Conservation (phyloP, 805 yeast species). For the Wickerhamiella azymoides region DNA sequence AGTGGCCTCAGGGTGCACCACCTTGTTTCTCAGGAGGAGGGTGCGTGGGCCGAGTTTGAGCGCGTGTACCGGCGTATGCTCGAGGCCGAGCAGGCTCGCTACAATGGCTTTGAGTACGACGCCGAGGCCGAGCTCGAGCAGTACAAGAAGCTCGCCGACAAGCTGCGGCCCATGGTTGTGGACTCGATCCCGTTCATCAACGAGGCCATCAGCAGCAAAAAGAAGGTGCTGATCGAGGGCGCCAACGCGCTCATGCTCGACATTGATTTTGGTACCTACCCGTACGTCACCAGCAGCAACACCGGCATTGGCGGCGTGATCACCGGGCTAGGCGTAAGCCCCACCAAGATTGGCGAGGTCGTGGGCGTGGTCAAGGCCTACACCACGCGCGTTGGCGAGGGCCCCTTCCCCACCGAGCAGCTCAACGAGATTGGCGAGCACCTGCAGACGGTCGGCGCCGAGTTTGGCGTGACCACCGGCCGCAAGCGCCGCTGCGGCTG, state of each 20-base stretch:
- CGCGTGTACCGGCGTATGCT: constrained; percentile 61
- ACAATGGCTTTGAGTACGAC: constrained; percentile 86
- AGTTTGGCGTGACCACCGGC: constrained; percentile 96
- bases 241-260: constrained; percentile 98
- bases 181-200: constrained; percentile 73
- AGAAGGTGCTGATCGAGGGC: constrained; percentile 89
- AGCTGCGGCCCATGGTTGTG: constrained; percentile 78
- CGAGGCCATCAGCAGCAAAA: constrained; percentile 59
- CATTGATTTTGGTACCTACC: constrained; percentile 95
- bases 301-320: constrained; percentile 97
- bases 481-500: constrained; percentile 99
- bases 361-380: constrained; percentile 98
- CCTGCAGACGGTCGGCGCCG: constrained; percentile 85
- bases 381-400: constrained; percentile 98
- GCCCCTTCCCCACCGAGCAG: constrained; percentile 98
- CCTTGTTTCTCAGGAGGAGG: constrained; percentile 76
- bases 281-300: constrained; percentile 88
- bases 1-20: constrained; percentile 96
- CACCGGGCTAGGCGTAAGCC: constrained; percentile 96
- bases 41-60: constrained; percentile 87
- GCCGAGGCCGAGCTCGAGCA: constrained; percentile 62
- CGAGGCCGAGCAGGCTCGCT: constrained; percentile 72
- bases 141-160: constrained; percentile 60
- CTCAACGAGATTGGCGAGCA: constrained; percentile 74
- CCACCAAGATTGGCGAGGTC: constrained; percentile 59